Evolutionary conservation across 1,284 basidiomycete species (phyloP).

Genomic region (Ganoderma boninense): DNA sequence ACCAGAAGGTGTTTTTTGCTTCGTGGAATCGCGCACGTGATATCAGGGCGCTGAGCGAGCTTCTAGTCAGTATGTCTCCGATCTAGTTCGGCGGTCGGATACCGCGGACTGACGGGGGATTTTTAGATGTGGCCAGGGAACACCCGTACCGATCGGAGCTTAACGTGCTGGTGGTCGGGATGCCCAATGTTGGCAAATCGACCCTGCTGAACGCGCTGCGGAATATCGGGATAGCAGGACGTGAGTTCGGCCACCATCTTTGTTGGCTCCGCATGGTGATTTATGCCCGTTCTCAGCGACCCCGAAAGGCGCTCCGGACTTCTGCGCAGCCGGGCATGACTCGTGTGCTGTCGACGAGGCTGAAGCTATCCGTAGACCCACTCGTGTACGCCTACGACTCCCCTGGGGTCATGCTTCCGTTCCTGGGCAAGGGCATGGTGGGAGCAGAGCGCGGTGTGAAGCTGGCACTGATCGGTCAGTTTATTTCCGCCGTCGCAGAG

Average conservation of each 20-base stretch:
- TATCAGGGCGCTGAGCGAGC: constrained; percentile 66
- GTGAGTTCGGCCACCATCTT: constrained; percentile 50
- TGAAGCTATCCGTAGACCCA: constrained; percentile 83
- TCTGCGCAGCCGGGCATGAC: constrained; percentile 92
- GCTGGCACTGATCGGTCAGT: constrained; percentile 88
- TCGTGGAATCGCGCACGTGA: constrained; percentile 74
- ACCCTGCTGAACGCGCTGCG: constrained; percentile 93
- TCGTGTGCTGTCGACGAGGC: constrained; percentile 81
- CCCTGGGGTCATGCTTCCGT: constrained; percentile 97
- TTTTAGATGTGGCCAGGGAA: constrained; percentile 74
- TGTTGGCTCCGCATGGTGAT: constrained; percentile 2
- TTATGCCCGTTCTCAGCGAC: constrained; percentile 50
- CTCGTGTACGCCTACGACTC: constrained; percentile 95
- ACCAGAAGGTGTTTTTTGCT: constrained; percentile 72
- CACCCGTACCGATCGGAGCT: constrained; percentile 76
- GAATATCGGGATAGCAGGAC: constrained; percentile 86
- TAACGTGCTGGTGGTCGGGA: constrained; percentile 92
- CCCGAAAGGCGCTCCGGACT: constrained; percentile 89
- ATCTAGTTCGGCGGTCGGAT: constrained; percentile 5
- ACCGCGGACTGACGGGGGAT: constrained; percentile 6
- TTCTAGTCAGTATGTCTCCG: constrained; percentile 73
- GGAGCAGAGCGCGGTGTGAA: constrained; percentile 94
- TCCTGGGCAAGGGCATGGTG: constrained; percentile 84
- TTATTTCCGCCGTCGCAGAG: constrained; percentile 4
- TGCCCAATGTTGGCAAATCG: constrained; percentile 99